Evolutionary conservation across 495 filamentous ascomycete species (phyloP).

Genomic region (Aspergillus haitiensis): DNA sequence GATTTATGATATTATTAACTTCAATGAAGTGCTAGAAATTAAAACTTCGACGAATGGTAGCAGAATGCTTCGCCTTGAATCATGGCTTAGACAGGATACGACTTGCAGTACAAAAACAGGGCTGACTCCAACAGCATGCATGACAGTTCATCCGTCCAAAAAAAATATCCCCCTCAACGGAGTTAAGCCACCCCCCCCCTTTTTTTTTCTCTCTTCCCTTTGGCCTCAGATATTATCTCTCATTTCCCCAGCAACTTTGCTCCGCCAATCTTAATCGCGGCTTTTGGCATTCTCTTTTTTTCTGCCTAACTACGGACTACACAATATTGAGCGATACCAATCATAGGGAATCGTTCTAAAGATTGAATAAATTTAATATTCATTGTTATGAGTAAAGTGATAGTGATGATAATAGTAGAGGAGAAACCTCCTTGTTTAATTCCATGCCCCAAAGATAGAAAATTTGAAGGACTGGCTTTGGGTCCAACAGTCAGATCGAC

Average conservation of each 20-base stretch:
- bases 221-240: not conserved
- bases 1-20: no score
- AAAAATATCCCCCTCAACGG: not conserved
- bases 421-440: no score
- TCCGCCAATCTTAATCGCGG: not conserved
- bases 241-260: not conserved
- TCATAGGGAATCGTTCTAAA: no score
- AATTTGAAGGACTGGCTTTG: slow-evolving; percentile 12
- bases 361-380: no score
- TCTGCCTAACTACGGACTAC: no score
- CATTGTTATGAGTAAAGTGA: not conserved
- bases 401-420: not conserved
- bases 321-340: no score
- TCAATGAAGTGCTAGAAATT: no score
- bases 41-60: not conserved
- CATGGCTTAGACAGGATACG: not conserved
- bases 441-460: no score
- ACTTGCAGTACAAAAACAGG: not conserved
- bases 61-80: not conserved
- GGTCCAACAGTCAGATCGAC: slow-evolving; percentile 21
- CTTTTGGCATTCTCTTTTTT: no score
- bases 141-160: not conserved
- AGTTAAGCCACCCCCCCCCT: not conserved
- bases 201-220: not conserved
- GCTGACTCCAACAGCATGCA: not conserved